phyloP scores from a whole-genome alignment of 257 asterid species.

The Gardenia jasminoides region DNA sequence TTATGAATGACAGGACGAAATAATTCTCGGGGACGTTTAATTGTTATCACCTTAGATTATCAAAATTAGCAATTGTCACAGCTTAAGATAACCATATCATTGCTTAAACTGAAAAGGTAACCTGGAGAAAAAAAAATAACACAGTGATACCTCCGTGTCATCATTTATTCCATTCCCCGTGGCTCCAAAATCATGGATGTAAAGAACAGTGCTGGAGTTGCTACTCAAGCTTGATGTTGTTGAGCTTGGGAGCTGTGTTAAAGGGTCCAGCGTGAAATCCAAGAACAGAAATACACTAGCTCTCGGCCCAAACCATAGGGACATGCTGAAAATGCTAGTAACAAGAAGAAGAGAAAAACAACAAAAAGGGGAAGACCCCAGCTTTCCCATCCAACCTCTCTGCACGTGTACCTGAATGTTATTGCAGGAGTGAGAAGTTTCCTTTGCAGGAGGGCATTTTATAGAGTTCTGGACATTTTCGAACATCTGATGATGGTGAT shows the following conservation, averaged over 20 bases:
- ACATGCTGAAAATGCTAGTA: background rate
- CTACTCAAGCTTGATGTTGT: too few species aligned
- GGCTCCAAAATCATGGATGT: constrained; percentile 38
- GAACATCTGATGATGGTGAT: background rate
- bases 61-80: background rate
- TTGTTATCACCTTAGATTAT: too few species aligned
- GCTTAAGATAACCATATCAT: background rate
- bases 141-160: constrained; percentile 30
- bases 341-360: background rate
- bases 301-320: background rate
- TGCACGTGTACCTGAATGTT: background rate
- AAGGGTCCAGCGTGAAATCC: constrained; percentile 20
- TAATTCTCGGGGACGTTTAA: background rate
- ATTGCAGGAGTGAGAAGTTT: constrained; percentile 1
- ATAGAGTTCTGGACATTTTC: constrained; percentile 10
- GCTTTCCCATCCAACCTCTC: constrained; percentile 14
- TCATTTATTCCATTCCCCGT: constrained; percentile 35
- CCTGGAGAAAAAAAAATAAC: too few species aligned
- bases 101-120: background rate
- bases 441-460: background rate
- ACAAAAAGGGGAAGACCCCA: constrained; percentile 12
- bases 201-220: constrained; percentile 11
- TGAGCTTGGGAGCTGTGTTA: constrained; percentile 27
- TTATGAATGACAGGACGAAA: background rate
- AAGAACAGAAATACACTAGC: background rate